These are phyloP conservation scores for Tricholoma furcatifolium DNA, from an alignment of 768 basidiomycete genomes.

Conservation along the genomic window DNA sequence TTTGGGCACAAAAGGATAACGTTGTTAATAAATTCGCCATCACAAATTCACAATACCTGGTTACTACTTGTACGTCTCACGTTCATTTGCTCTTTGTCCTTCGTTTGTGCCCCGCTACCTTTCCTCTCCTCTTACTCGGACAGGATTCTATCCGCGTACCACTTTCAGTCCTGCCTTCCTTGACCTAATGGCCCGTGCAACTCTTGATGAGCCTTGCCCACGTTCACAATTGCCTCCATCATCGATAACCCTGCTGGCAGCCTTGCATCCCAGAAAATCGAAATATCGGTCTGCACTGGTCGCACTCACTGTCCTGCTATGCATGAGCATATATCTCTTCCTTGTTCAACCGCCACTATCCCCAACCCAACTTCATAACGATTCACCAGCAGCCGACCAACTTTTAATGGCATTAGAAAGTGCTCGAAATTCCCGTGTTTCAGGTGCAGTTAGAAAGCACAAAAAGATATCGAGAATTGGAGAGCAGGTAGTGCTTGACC, in stretches of 20 bases:
- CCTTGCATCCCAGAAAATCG: slow-evolving; percentile 42
- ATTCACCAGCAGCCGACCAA: slow-evolving; percentile 31
- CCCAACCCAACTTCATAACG: slow-evolving; percentile 31
- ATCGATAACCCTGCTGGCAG: slow-evolving; percentile 26
- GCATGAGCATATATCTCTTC: slow-evolving; percentile 55
- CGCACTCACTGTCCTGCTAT: slow-evolving; percentile 49
- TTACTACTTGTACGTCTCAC: slow-evolving; percentile 1
- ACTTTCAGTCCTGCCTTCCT: slow-evolving; percentile 2
- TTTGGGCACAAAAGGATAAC: too few species aligned
- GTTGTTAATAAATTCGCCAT: too few species aligned
- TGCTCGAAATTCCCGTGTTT: slow-evolving; percentile 33
- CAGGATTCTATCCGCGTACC: not conserved
- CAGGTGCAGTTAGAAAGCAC: slow-evolving; percentile 20
- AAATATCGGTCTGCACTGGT: slow-evolving; percentile 55
- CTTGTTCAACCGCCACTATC: slow-evolving; percentile 45
- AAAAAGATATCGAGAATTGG: slow-evolving; percentile 20
- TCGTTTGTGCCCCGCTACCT: not conserved
- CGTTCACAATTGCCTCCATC: slow-evolving; percentile 18
- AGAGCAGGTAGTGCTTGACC: slow-evolving; percentile 46
- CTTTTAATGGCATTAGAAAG: slow-evolving; percentile 33
- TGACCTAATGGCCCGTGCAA: slow-evolving; percentile 27
- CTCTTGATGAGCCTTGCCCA: slow-evolving; percentile 27
- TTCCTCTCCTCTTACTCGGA: not conserved
- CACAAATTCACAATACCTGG: too few species aligned
- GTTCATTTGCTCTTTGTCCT: slow-evolving; percentile 7